These are phyloP conservation scores for Solanum chilense DNA, from an alignment of 257 asterid genomes.

Conservation along the genomic window DNA sequence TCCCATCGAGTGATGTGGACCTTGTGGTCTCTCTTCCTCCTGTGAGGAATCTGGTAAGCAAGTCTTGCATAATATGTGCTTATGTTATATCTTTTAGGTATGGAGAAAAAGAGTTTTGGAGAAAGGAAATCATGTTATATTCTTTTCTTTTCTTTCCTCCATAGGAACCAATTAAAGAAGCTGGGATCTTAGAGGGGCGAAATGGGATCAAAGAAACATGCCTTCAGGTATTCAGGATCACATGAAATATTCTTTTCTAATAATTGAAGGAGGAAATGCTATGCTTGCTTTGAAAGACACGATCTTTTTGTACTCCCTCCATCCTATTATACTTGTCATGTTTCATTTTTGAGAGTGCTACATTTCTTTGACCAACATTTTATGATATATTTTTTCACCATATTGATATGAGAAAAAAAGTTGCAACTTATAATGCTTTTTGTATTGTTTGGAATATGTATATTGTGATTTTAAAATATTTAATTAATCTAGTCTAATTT, in stretches of 20 bases:
- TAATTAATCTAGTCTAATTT: not conserved
- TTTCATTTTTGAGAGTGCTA: not conserved
- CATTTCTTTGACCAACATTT: not conserved
- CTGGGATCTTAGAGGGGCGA: constrained; percentile 98
- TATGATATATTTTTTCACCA: not conserved
- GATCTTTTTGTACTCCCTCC: not conserved
- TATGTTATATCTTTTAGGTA: not conserved
- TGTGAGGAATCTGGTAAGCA: constrained; percentile 96
- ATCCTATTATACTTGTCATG: not conserved
- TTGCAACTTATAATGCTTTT: not conserved
- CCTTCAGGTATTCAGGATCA: constrained; percentile 64
- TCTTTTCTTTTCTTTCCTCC: not conserved
- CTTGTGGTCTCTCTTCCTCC: constrained; percentile 98
- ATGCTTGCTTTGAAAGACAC: not conserved
- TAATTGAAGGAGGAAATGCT: not conserved
- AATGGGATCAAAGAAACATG: constrained; percentile 98
- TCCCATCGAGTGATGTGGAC: constrained; percentile 97
- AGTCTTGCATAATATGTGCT: not conserved
- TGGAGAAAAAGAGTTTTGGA: not conserved
- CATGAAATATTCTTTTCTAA: not conserved
- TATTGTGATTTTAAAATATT: not conserved
- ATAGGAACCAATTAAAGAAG: constrained; percentile 98
- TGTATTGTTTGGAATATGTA: not conserved
- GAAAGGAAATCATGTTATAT: constrained; percentile 1
- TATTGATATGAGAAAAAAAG: not conserved